Evolutionary conservation across 108 stramenopile species (phyloP).

Genomic region (Hondaea fermentalgiana): DNA sequence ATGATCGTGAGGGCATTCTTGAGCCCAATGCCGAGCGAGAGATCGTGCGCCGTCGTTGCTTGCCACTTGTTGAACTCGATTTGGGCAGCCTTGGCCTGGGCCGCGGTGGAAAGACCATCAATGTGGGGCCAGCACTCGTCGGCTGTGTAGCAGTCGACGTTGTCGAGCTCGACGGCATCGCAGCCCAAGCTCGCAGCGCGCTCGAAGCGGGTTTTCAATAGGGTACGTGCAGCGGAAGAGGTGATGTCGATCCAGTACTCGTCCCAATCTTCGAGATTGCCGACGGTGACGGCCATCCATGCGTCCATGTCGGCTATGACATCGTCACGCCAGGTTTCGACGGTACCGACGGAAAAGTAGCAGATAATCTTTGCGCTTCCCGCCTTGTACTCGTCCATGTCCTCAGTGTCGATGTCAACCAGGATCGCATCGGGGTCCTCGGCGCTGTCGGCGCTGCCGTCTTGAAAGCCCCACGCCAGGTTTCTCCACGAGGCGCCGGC

Average conservation of each 20-base stretch:
- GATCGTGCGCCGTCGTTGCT: neutral
- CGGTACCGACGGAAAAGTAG: neutral
- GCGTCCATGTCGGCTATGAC: neutral
- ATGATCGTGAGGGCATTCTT: slow-evolving; percentile 15
- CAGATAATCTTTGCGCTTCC: neutral
- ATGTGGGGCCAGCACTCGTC: neutral
- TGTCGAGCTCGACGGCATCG: neutral
- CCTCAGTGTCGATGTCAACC: neutral
- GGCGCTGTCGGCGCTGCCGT: neutral
- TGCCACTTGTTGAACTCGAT: slow-evolving; percentile 23
- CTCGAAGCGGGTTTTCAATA: neutral
- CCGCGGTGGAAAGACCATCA: neutral
- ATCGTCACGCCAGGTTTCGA: neutral
- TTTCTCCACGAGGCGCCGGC: neutral
- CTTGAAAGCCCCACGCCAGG: neutral
- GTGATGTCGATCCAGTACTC: slow-evolving; percentile 14
- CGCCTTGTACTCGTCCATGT: neutral
- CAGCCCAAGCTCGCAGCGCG: neutral
- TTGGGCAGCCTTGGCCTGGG: neutral
- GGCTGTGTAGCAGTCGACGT: neutral
- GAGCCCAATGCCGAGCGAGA: neutral
- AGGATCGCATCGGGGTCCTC: neutral
- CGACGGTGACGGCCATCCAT: neutral
- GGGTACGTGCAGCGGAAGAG: neutral
- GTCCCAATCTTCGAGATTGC: neutral